Evolutionary conservation across 352 stramenopile species (phyloP), one percentile per base, ranked within the genome.

Genomic region (Pythium rishiriense): DNA sequence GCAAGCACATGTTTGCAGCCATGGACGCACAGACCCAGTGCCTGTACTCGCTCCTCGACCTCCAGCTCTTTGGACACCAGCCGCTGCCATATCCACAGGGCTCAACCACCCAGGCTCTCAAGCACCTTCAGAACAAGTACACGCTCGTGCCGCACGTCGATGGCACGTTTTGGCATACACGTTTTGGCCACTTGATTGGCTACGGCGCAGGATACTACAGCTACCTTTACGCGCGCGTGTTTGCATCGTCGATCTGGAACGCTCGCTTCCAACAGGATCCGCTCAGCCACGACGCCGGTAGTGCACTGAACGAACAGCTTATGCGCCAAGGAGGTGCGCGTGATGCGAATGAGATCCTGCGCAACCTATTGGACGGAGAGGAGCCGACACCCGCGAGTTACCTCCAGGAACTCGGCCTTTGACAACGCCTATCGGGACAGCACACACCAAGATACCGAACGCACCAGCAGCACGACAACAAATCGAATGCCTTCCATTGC

Each of bases 181-280:
- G 88, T 21, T 97, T 97, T 59, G 87, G 86, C 14, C 90, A 97
- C 60, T 84, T 97, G 58, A 81, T 95, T 33, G 83, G 85, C n/a
- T 97, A 97, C 29, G 91, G 89, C 10, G 88, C 89, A 10, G 88
- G 89, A 14, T 97, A 97, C 65, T 97, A 97, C 73, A 93, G 87
- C 62, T 97, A 97, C 55, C 59, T 97, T 50, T 97, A 97, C 60
- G 87, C 89, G 12, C 87, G 87, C 24, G 87, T 97, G 56, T 97
- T 97, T 64, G 90, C 89, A 14, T 87, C 89, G 24, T 81, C 90
- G 64, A 94, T 97, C 43, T 97, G 91, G 91, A 72, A 88, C 31
- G 57, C 74, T 9, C 73, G 75, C 51, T 97, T 97, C 70, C 61
- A 62, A 5, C 74, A 90, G 8, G 45, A 73, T 19, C 89, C 88